Base-by-base conservation (phyloP, 805 yeast species). In the Starmerella gropengiesseri region DNA sequence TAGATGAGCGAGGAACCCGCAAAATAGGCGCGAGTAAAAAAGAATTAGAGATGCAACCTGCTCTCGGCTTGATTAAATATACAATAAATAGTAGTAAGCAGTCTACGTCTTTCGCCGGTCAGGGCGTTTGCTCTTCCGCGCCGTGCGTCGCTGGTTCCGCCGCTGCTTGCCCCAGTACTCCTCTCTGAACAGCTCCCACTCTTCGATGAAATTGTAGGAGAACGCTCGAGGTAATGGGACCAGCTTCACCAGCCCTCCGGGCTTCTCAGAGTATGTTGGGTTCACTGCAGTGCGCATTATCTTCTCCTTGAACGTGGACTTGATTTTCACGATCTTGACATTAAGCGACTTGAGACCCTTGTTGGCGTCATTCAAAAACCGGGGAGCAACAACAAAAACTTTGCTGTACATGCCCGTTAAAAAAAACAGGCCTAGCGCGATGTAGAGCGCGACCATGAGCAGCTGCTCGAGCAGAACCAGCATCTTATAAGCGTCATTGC, bases 111-210 rank as follows among this genome's bases (percentile, higher is more conserved):
- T n/a, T n/a, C n/a, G n/a, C n/a, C n/a, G n/a, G n/a, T n/a, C n/a
- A n/a, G n/a, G n/a, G n/a, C 20, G 25, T 3, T 5, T 33, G 26
- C 33, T 37, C 36, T 16, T 9, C 12, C 40, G 23, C 3, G 32
- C 19, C 17, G 20, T 26, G 19, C 37, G 29, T 5, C 16, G 28
- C 31, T 43, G 30, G 1, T 32, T 31, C 9, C 50, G 41, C 11
- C 38, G 31, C 22, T 52, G 55, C 20, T 44, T 32, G 20, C 77
- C 75, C 96, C 97, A 91, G 58, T 86, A 91, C 59, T 87, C 96
- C 52, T 82, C 83, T 46, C 98, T 64, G 55, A 87, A 89, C 31
- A 85, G 61, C 56, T 89, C 98, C 97, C 98, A 89, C 8, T 85
- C 87, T 59, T 87, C 95, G 49, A 95, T 71, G 6, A 81, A 74